Conservation (phyloP, 805 yeast genomes). For the Candida koratica region DNA sequence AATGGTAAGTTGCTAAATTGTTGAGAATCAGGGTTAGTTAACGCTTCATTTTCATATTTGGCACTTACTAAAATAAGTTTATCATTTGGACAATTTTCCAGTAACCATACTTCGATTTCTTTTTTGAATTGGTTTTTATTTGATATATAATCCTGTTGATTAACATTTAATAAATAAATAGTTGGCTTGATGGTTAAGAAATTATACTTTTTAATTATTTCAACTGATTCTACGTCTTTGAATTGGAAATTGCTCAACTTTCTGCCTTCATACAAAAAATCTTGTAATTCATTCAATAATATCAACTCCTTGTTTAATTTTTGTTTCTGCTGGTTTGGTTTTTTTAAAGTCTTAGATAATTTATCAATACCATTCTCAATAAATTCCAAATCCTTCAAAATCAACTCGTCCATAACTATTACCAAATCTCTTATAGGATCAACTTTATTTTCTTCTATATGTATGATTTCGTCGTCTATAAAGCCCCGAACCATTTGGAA, state of each 20-base stretch:
- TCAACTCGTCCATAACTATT: constrained; percentile 61
- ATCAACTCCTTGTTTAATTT: constrained; percentile 25
- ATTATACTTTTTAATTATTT: constrained; percentile 63
- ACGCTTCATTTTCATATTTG: constrained; percentile 41
- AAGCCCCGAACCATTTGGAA: constrained; percentile 97
- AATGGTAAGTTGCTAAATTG: constrained; percentile 54
- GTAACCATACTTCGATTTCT: constrained; percentile 62
- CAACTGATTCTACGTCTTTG: constrained; percentile 58
- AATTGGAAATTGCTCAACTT: constrained; percentile 59
- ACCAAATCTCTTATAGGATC: constrained; percentile 62
- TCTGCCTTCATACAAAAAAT: constrained; percentile 44
- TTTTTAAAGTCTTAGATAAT: constrained; percentile 24
- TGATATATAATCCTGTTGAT: constrained; percentile 60
- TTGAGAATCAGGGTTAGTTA: constrained; percentile 15
- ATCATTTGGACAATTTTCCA: constrained; percentile 58
- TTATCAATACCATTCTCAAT: constrained; percentile 48
- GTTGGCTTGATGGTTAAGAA: constrained; percentile 89
- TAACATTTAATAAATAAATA: constrained; percentile 68
- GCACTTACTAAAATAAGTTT: constrained; percentile 41
- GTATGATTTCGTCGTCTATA: constrained; percentile 96
- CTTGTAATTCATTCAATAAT: constrained; percentile 30
- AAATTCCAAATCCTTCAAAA: constrained; percentile 57
- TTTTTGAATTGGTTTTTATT: constrained; percentile 49
- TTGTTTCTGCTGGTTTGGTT: constrained; percentile 26
- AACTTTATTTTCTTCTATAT: constrained; percentile 49